phyloP scores from a whole-genome alignment of 2,329 filamentous ascomycete genomes.

The Diaporthe humulicola region DNA sequence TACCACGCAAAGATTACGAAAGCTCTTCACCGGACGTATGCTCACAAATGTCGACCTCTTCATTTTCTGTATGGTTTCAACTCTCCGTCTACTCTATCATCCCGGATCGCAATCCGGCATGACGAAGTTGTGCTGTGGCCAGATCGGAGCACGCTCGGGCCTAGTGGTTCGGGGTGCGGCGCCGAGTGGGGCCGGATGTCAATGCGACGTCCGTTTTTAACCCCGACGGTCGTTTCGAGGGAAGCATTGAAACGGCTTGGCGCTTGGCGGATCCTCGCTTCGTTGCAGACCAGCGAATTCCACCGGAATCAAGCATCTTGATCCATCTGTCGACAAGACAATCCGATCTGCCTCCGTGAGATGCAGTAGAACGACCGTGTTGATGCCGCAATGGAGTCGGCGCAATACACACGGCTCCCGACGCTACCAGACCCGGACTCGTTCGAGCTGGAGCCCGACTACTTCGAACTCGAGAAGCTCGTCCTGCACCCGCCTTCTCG shows the following conservation, averaged over 20 bases:
- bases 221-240: slow-evolving; percentile 23
- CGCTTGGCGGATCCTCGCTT: slow-evolving; percentile 32
- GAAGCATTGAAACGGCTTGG: slow-evolving; percentile 33
- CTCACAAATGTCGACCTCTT: not conserved
- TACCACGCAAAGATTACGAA: not conserved
- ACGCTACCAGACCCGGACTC: slow-evolving; percentile 36
- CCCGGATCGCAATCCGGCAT: not conserved
- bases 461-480: slow-evolving; percentile 27
- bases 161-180: not conserved
- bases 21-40: not conserved
- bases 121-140: not conserved
- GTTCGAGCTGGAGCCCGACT: slow-evolving; percentile 34
- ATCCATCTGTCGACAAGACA: not conserved
- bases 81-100: not conserved
- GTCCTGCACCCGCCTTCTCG: slow-evolving; percentile 7
- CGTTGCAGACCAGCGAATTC: slow-evolving; percentile 3
- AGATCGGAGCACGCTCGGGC: not conserved
- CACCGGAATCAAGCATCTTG: not conserved
- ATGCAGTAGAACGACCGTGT: not conserved
- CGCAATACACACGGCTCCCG: slow-evolving; percentile 26
- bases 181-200: slow-evolving; percentile 21
- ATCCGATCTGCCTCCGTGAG: not conserved
- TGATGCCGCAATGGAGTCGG: slow-evolving; percentile 33
- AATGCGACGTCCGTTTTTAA: slow-evolving; percentile 3
- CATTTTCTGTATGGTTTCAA: not conserved